These are phyloP conservation scores for Usnea hakonensis DNA, from an alignment of 495 filamentous ascomycete genomes.

Conservation along the genomic window DNA sequence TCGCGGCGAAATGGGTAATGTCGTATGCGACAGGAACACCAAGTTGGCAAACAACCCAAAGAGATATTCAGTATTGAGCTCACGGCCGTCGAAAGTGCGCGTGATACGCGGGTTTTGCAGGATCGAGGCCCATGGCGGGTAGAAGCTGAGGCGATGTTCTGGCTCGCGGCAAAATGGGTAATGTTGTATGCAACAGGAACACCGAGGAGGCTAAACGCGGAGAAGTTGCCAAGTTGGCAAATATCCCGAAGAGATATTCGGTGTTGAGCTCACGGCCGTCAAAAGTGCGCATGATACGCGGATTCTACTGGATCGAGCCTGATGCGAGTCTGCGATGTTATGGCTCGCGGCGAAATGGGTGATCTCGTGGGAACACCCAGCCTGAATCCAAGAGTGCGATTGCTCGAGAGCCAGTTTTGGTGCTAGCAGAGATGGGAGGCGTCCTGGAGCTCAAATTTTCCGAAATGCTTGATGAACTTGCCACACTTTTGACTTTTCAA, in stretches of 20 bases:
- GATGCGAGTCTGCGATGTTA: too few species aligned
- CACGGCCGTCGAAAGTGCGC: constrained; percentile 37
- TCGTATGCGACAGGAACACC: constrained; percentile 35
- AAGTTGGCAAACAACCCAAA: constrained; percentile 34
- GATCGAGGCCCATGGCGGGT: too few species aligned
- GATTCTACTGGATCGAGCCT: too few species aligned
- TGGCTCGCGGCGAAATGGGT: too few species aligned
- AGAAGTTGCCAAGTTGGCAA: constrained; percentile 24
- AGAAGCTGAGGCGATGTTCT: constrained; percentile 39
- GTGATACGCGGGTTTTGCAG: too few species aligned
- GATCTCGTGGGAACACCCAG: too few species aligned
- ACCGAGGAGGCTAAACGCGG: constrained; percentile 36
- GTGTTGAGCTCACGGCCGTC: constrained; percentile 33
- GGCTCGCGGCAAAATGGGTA: constrained; percentile 37
- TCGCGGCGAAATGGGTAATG: constrained; percentile 39
- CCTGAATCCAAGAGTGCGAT: too few species aligned
- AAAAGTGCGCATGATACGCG: constrained; percentile 42
- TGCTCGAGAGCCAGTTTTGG: too few species aligned
- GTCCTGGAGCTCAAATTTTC: too few species aligned
- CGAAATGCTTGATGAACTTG: too few species aligned
- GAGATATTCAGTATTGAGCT: constrained; percentile 41
- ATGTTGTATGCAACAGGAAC: constrained; percentile 37
- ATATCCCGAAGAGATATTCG: constrained; percentile 41
- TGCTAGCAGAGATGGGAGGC: too few species aligned
- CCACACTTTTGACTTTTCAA: too few species aligned